Conservation (phyloP, 2,329 filamentous ascomycete genomes). For the Penicillium sp. region DNA sequence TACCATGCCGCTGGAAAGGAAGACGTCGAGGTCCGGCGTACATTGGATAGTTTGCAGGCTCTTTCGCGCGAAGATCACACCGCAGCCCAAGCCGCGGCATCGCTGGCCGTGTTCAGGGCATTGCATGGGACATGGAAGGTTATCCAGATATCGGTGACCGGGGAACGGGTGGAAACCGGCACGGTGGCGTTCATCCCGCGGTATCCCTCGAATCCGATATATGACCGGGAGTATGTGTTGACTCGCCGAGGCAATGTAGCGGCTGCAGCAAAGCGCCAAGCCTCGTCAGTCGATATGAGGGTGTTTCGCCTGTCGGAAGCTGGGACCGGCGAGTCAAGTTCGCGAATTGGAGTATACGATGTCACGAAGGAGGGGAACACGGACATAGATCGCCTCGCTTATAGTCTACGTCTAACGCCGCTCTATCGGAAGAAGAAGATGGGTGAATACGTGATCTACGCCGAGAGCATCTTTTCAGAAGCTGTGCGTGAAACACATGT, state of each 20-base stretch:
- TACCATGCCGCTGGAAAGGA: slow-evolving; percentile 44
- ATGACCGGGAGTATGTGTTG: slow-evolving; percentile 41
- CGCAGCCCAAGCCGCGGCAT: slow-evolving; percentile 57
- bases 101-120: slow-evolving; percentile 68
- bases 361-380: not conserved
- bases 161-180: slow-evolving; percentile 55
- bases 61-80: slow-evolving; percentile 41
- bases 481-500: not conserved
- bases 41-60: slow-evolving; percentile 49
- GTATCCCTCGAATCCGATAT: slow-evolving; percentile 51
- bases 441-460: slow-evolving; percentile 22
- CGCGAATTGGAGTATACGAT: slow-evolving; percentile 22
- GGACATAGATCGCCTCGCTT: not conserved
- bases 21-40: slow-evolving; percentile 42
- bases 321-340: not conserved
- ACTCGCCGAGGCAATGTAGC: not conserved
- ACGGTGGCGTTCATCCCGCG: slow-evolving; percentile 67
- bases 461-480: not conserved
- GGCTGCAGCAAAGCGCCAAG: slow-evolving; percentile 9
- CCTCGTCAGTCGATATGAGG: not conserved
- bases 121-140: slow-evolving; percentile 71
- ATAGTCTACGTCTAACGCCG: slow-evolving; percentile 8
- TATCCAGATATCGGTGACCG: slow-evolving; percentile 48
- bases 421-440: not conserved
- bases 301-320: slow-evolving; percentile 21